Conservation (phyloP, 148 eudicot genomes). For the Spergularia marina region DNA sequence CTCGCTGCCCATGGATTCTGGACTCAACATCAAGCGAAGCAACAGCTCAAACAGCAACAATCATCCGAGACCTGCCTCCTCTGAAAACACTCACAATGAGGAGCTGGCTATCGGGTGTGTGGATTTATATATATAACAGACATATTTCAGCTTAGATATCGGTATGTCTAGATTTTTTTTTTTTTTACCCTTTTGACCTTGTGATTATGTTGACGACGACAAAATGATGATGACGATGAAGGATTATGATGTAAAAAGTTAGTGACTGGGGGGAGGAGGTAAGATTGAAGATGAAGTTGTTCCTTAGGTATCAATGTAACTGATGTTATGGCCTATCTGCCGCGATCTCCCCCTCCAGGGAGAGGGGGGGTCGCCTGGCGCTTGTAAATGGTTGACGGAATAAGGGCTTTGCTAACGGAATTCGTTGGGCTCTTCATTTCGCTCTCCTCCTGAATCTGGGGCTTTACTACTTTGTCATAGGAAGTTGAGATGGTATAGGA, state of each 20-base stretch:
- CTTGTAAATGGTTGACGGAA: slow-evolving; percentile 39
- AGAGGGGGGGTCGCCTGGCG: slow-evolving; percentile 10
- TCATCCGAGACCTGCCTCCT: slow-evolving; percentile 52
- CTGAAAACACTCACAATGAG: slow-evolving; percentile 23
- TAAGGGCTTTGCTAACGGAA: slow-evolving; percentile 35
- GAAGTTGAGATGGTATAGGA: slow-evolving; percentile 23
- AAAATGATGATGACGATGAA: slow-evolving; percentile 23
- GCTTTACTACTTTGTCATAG: slow-evolving; percentile 7
- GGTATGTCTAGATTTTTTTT: slow-evolving; percentile 34
- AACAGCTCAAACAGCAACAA: slow-evolving; percentile 54
- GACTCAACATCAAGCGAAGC: slow-evolving; percentile 81
- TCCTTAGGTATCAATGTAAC: slow-evolving; percentile 23
- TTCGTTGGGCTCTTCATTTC: slow-evolving; percentile 21
- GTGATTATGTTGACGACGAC: slow-evolving; percentile 17
- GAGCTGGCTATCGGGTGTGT: slow-evolving; percentile 10
- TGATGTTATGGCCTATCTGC: slow-evolving; percentile 27
- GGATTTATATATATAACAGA: slow-evolving; percentile 27
- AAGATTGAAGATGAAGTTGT: slow-evolving; percentile 21
- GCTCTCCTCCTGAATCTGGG: slow-evolving; percentile 8
- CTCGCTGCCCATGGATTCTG: slow-evolving; percentile 79
- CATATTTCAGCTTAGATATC: slow-evolving; percentile 18
- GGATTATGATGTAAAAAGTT: slow-evolving; percentile 31
- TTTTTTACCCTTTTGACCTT: slow-evolving; percentile 11
- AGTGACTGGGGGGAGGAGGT: slow-evolving; percentile 12
- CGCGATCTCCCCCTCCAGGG: neutral